A percentile compares a stretch with the other conserved stretches of the same genome.
Evolutionary conservation across 192 early-diverging fungal species (phyloP).

Genomic region (Kappamyces sp.): DNA sequence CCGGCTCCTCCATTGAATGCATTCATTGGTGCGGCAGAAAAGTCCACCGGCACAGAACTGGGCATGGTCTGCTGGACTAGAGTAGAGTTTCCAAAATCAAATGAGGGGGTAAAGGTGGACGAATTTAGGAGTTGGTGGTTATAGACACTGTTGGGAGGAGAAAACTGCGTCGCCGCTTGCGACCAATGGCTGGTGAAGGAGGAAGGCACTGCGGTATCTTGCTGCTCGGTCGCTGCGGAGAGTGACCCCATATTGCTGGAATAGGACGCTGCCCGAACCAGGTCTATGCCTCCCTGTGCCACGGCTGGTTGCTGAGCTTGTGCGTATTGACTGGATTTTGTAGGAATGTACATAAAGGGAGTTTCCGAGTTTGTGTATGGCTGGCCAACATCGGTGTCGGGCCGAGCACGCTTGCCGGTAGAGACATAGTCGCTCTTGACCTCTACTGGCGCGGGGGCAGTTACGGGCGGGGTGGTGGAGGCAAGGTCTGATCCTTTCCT

Average conservation of each 20-base stretch:
- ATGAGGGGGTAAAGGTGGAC: too few relatives aligned
- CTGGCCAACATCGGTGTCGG: neutral
- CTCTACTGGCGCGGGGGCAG: too few relatives aligned
- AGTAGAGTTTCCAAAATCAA: too few relatives aligned
- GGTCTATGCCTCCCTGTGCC: neutral
- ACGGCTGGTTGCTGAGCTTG: neutral
- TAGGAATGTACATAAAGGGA: constrained; percentile 4
- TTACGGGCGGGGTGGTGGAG: too few relatives aligned
- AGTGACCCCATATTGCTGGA: neutral
- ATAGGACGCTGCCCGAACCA: neutral
- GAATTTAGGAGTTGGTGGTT: too few relatives aligned
- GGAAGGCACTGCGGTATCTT: neutral
- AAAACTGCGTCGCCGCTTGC: too few relatives aligned
- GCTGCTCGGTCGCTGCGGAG: neutral
- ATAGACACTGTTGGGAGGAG: too few relatives aligned
- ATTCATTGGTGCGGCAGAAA: too few relatives aligned
- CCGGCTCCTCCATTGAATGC: neutral
- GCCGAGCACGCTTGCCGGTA: constrained; percentile 10
- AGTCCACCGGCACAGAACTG: too few relatives aligned
- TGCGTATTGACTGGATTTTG: constrained; percentile 2
- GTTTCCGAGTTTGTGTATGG: constrained; percentile 1
- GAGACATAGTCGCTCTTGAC: constrained; percentile 13
- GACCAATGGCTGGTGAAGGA: too few relatives aligned
- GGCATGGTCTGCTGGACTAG: too few relatives aligned
- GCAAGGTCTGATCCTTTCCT: too few relatives aligned